phyloP scores from a whole-genome alignment of 2,329 filamentous ascomycete genomes.

The Cucurbitaria berberidis region DNA sequence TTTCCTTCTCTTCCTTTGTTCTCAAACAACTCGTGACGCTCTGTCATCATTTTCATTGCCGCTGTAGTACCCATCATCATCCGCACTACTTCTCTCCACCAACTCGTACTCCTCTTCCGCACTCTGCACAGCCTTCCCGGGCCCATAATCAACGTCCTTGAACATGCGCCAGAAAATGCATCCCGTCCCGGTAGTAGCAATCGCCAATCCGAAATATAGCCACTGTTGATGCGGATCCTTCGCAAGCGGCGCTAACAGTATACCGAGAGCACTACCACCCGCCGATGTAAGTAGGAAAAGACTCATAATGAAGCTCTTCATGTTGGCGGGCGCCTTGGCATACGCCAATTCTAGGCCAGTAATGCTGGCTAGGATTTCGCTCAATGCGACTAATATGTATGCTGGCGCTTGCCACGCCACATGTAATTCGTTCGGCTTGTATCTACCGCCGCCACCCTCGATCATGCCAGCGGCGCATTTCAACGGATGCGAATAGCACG shows the following conservation, averaged over 20 bases:
- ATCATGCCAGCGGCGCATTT: slow-evolving; percentile 46
- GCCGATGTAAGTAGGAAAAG: slow-evolving; percentile 68
- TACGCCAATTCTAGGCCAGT: slow-evolving; percentile 57
- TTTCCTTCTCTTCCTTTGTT: background rate
- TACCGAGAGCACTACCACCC: slow-evolving; percentile 64
- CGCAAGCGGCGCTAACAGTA: slow-evolving; percentile 65
- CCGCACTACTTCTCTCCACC: background rate
- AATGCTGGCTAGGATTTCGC: slow-evolving; percentile 56
- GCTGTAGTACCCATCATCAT: slow-evolving; percentile 6
- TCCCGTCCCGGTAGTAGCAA: slow-evolving; percentile 57
- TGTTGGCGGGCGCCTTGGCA: slow-evolving; percentile 53
- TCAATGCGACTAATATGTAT: slow-evolving; percentile 54
- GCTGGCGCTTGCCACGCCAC: slow-evolving; percentile 55
- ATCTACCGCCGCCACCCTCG: slow-evolving; percentile 29
- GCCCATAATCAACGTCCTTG: slow-evolving; percentile 18
- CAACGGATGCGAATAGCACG: slow-evolving; percentile 58
- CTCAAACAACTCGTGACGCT: background rate
- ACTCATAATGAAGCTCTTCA: slow-evolving; percentile 59
- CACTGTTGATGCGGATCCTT: slow-evolving; percentile 70
- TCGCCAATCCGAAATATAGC: slow-evolving; percentile 68
- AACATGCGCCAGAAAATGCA: slow-evolving; percentile 62
- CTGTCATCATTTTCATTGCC: slow-evolving; percentile 1
- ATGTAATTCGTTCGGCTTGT: slow-evolving; percentile 52
- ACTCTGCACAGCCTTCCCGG: slow-evolving; percentile 1
- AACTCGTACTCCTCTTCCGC: slow-evolving; percentile 26